Evolutionary conservation across 129 eudicot species (phyloP), one percentile per base, ranked within the genome.

Genomic region (Arctium minus): DNA sequence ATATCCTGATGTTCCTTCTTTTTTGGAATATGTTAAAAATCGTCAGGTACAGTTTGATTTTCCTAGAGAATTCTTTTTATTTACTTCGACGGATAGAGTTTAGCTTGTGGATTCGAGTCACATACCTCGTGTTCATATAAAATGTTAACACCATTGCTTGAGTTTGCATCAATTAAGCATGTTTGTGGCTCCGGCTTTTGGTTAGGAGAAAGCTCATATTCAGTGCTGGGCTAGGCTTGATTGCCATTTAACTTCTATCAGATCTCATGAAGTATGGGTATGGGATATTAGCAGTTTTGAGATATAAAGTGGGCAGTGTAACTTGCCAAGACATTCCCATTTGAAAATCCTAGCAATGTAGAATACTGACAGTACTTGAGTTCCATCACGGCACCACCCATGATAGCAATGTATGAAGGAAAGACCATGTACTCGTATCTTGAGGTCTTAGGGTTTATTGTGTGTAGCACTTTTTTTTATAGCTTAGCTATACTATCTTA

Each of bases 11-110:
- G 92, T 91, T 77, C 92, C 98, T 70, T 93, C 97, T 11, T 96
- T 86, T 89, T 85, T 96, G 81, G 94, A 90, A 70, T 96, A 96
- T 83, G 97, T 93, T 79, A 92, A 93, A 79, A 91, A 91, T 76
- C 94, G 94, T 11, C 98, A 93, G 92, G 98, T 86, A 77, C 53
- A 29, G 64, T 71, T 7, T 39, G 40, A 15, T 78, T 42, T 3
- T n/a, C 76, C 32, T 73, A 39, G 31, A 40, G 22, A 18, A 6
- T 27, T 56, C 6, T 56, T 56, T 5, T 6, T 56, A 56, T 56
- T 46, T 56, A 17, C 65, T 13, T 13, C 22, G 6, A 3, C 7
- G 15, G 60, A 13, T 48, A 48, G 60, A 48, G 60, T 48, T 48
- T 11, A 48, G 15, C 60, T 11, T 48, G 60, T 48, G 60, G 17